These are phyloP conservation scores for Amylostereum areolatum DNA, from an alignment of 1,284 basidiomycete species.

Conservation along the genomic window DNA sequence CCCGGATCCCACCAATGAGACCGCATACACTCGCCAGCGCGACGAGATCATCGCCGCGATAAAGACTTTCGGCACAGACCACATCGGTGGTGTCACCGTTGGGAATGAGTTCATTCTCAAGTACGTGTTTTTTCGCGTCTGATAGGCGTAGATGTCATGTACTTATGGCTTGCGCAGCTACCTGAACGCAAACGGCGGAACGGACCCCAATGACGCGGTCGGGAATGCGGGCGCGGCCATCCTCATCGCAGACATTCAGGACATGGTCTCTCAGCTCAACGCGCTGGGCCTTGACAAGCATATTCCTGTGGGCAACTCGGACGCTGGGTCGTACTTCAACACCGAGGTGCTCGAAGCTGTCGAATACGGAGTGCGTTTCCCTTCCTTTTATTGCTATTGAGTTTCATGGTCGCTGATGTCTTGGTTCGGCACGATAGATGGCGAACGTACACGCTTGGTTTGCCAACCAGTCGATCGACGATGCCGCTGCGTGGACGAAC, in stretches of 20 bases:
- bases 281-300: constrained; percentile 46
- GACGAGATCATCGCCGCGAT: constrained; percentile 63
- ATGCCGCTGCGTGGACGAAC: constrained; percentile 66
- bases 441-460: constrained; percentile 87
- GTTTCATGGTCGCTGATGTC: background rate
- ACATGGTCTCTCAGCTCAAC: constrained; percentile 51
- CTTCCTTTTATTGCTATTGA: constrained; percentile 1
- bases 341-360: constrained; percentile 57
- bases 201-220: constrained; percentile 43
- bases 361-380: constrained; percentile 67
- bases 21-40: constrained; percentile 71
- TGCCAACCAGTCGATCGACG: constrained; percentile 61
- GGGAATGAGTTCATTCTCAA: constrained; percentile 83
- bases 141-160: background rate
- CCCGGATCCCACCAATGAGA: constrained; percentile 53
- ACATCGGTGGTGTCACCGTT: constrained; percentile 78
- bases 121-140: constrained; percentile 30
- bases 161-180: constrained; percentile 33
- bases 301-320: constrained; percentile 81
- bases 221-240: constrained; percentile 49
- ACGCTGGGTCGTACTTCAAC: constrained; percentile 88
- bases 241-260: constrained; percentile 63
- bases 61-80: constrained; percentile 70
- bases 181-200: constrained; percentile 39
- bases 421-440: constrained; percentile 22